A percentile compares a stretch with the other conserved stretches of the same genome.
Conservation (phyloP, 768 basidiomycete species). For the Podaxis pistillaris region DNA sequence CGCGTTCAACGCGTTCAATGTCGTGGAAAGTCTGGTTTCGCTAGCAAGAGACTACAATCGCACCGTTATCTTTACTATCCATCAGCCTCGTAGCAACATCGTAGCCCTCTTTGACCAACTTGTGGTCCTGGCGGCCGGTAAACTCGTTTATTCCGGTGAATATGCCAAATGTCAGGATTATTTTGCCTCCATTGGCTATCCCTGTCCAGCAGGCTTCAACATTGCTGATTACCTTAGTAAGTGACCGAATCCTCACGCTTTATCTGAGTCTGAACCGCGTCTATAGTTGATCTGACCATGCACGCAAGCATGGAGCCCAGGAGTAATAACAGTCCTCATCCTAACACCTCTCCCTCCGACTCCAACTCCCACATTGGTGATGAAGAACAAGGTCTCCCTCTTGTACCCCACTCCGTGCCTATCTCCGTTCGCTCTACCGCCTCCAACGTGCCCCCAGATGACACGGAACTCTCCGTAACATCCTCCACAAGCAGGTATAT, state of each 20-base stretch:
- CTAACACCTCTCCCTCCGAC: slow-evolving; percentile 34
- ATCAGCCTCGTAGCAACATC: slow-evolving; percentile 97
- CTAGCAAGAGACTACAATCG: slow-evolving; percentile 88
- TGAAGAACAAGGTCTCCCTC: slow-evolving; percentile 64
- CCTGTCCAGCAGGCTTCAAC: slow-evolving; percentile 93
- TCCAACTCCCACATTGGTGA: slow-evolving; percentile 50
- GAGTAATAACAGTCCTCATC: slow-evolving; percentile 33
- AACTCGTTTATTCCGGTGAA: slow-evolving; percentile 82
- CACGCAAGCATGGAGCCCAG: slow-evolving; percentile 45
- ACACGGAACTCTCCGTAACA: slow-evolving; percentile 37
- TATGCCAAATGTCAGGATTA: slow-evolving; percentile 75
- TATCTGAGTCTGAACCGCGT: background rate
- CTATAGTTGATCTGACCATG: slow-evolving; percentile 70
- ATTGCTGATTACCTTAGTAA: slow-evolving; percentile 94
- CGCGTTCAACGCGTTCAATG: slow-evolving; percentile 93
- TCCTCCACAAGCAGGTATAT: slow-evolving; percentile 52
- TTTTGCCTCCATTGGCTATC: slow-evolving; percentile 72
- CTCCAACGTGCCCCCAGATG: slow-evolving; percentile 37
- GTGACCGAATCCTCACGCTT: slow-evolving; percentile 27
- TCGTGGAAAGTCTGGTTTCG: slow-evolving; percentile 83
- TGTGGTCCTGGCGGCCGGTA: slow-evolving; percentile 80
- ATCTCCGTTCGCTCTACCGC: slow-evolving; percentile 40
- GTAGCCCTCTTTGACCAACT: slow-evolving; percentile 94
- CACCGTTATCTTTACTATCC: slow-evolving; percentile 96
- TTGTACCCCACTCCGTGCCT: slow-evolving; percentile 26